Evolutionary conservation across 1,284 basidiomycete species (phyloP).

Genomic region (Violaceomyces palustris): DNA sequence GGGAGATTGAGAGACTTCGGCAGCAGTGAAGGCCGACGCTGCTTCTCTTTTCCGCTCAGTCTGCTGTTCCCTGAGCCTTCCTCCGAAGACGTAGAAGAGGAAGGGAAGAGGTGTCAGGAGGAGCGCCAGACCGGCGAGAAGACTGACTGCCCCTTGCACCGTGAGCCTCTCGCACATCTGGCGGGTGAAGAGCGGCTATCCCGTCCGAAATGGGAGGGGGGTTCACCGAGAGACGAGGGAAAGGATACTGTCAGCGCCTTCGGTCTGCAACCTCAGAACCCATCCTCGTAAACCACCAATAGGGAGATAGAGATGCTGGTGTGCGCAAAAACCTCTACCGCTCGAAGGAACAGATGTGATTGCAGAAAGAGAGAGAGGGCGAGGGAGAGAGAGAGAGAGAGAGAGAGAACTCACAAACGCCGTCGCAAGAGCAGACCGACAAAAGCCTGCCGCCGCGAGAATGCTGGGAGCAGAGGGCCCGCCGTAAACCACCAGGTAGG

Average conservation of each 20-base stretch:
- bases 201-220: no score
- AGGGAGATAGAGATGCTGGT: no score
- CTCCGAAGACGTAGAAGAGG: slow-evolving; percentile 16
- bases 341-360: no score
- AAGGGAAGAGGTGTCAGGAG: slow-evolving; percentile 18
- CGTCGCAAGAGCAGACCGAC: slow-evolving; percentile 17
- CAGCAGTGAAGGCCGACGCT: no score
- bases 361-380: no score
- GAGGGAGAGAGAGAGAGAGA: not conserved
- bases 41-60: slow-evolving; percentile 10
- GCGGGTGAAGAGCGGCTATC: slow-evolving; percentile 14
- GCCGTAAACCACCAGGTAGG: slow-evolving; percentile 21
- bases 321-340: no score
- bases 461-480: slow-evolving; percentile 18
- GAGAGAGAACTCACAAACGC: slow-evolving; percentile 11
- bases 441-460: slow-evolving; percentile 20
- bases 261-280: no score
- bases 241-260: no score
- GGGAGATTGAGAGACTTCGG: no score
- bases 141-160: slow-evolving; percentile 15
- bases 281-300: no score
- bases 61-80: slow-evolving; percentile 11
- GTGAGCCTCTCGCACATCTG: slow-evolving; percentile 19
- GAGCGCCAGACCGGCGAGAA: slow-evolving; percentile 15
- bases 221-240: no score